phyloP scores from a whole-genome alignment of 1,284 basidiomycete genomes.

The Apiotrichum gracile region DNA sequence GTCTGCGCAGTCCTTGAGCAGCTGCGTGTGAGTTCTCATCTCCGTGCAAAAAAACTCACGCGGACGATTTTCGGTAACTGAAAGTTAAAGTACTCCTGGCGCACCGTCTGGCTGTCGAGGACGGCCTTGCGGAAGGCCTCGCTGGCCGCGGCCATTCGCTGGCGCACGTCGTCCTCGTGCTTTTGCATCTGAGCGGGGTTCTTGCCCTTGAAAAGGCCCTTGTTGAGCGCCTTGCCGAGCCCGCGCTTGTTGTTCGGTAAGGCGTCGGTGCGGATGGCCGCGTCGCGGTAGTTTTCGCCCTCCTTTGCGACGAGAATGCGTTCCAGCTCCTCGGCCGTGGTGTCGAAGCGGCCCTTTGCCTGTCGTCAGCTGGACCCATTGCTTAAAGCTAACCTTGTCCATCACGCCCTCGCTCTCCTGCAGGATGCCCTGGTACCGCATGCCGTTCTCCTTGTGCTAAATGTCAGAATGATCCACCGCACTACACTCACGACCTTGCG shows the following conservation, averaged over 20 bases:
- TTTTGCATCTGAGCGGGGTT: constrained; percentile 86
- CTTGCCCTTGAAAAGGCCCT: constrained; percentile 88
- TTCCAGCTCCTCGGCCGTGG: constrained; percentile 90
- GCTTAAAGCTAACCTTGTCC: constrained; percentile 59
- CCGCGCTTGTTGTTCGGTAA: constrained; percentile 15
- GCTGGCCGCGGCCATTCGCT: constrained; percentile 74
- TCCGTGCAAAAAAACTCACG: constrained; percentile 52
- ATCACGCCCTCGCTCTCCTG: constrained; percentile 82
- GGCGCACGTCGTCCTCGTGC: constrained; percentile 90
- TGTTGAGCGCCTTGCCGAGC: constrained; percentile 69
- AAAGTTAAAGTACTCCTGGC: constrained; percentile 97
- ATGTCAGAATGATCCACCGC: not conserved
- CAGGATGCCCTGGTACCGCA: constrained; percentile 76
- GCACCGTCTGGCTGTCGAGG: constrained; percentile 78
- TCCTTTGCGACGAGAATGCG: constrained; percentile 89
- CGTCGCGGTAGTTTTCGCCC: constrained; percentile 81
- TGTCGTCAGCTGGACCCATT: not conserved
- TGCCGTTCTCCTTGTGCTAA: constrained; percentile 82
- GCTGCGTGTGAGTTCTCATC: constrained; percentile 49
- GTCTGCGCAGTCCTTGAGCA: constrained; percentile 91
- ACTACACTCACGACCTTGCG: constrained; percentile 64
- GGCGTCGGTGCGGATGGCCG: constrained; percentile 55
- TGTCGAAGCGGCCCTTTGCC: constrained; percentile 75
- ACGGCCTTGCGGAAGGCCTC: constrained; percentile 88
- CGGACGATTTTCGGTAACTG: constrained; percentile 89